A percentile compares a stretch with the other conserved stretches of the same genome.
These are phyloP conservation scores for Forsythia viridissima DNA, from an alignment of 257 asterid species.

Conservation along the genomic window DNA sequence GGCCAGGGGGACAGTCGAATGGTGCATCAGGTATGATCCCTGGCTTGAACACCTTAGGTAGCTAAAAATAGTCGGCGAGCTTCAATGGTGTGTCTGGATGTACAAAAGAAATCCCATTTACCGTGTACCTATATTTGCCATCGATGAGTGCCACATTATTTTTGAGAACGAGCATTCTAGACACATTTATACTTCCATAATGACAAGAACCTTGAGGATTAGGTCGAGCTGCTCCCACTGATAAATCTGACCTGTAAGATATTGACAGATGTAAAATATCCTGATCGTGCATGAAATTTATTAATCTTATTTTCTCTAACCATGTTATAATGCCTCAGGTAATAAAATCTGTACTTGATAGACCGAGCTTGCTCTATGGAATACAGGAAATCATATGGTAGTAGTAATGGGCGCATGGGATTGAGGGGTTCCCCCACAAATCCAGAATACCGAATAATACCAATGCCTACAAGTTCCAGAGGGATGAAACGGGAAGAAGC, in stretches of 20 bases:
- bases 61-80: constrained; percentile 32
- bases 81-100: constrained; percentile 35
- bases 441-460: constrained; percentile 24
- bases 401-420: constrained; percentile 1
- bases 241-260: constrained; percentile 32
- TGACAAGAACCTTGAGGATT: constrained; percentile 44
- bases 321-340: too few species aligned
- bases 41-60: constrained; percentile 18
- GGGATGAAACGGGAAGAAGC: constrained; percentile 36
- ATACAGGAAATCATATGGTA: constrained; percentile 10
- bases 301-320: too few species aligned
- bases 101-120: constrained; percentile 34
- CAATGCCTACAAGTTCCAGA: constrained; percentile 22
- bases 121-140: neutral
- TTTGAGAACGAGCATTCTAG: constrained; percentile 18
- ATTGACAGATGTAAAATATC: neutral
- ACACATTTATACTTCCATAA: constrained; percentile 25
- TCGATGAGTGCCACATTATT: neutral
- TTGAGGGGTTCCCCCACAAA: constrained; percentile 19
- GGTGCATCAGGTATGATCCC: constrained; percentile 20
- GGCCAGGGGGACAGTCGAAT: neutral
- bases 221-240: constrained; percentile 35
- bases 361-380: constrained; percentile 23
- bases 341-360: constrained; percentile 24
- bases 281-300: too few species aligned